These are phyloP conservation scores for Tillandsia leiboldiana DNA, from an alignment of 176 grass and related monocot species.

Conservation along the genomic window DNA sequence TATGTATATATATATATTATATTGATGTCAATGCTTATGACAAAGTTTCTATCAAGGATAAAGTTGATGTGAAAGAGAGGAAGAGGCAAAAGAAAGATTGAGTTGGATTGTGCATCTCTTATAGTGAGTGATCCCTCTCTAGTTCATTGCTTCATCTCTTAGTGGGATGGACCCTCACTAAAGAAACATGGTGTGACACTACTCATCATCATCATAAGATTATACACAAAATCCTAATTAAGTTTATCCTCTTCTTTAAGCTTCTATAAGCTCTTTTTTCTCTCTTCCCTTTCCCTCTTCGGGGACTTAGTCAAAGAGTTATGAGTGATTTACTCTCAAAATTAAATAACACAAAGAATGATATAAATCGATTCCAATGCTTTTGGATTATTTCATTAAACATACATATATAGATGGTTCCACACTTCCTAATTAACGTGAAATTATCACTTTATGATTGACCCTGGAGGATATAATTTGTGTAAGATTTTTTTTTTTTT, in stretches of 20 bases:
- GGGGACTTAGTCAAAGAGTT: constrained; percentile 36
- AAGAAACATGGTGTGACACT: constrained; percentile 3
- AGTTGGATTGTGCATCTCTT: not conserved
- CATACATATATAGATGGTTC: too few relatives aligned
- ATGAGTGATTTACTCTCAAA: not conserved
- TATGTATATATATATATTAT: not conserved
- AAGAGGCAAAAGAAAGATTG: not conserved
- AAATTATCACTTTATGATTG: too few relatives aligned
- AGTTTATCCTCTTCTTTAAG: constrained; percentile 18
- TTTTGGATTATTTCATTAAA: constrained; percentile 19
- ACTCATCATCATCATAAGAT: not conserved
- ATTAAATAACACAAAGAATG: not conserved
- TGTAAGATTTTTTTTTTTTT: too few relatives aligned
- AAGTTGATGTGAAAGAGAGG: not conserved
- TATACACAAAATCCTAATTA: constrained; percentile 22
- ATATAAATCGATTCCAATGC: constrained; percentile 31
- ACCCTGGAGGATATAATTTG: too few relatives aligned
- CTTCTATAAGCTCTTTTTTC: constrained; percentile 2
- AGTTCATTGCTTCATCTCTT: too few relatives aligned
- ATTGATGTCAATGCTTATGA: not conserved
- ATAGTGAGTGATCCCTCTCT: too few relatives aligned
- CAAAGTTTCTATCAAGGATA: not conserved
- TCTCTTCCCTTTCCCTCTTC: constrained; percentile 19
- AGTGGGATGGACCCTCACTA: constrained; percentile 8
- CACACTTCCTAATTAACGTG: too few relatives aligned